These are phyloP conservation scores for Lipomyces yamadae DNA, from an alignment of 805 yeast species.

Conservation along the genomic window DNA sequence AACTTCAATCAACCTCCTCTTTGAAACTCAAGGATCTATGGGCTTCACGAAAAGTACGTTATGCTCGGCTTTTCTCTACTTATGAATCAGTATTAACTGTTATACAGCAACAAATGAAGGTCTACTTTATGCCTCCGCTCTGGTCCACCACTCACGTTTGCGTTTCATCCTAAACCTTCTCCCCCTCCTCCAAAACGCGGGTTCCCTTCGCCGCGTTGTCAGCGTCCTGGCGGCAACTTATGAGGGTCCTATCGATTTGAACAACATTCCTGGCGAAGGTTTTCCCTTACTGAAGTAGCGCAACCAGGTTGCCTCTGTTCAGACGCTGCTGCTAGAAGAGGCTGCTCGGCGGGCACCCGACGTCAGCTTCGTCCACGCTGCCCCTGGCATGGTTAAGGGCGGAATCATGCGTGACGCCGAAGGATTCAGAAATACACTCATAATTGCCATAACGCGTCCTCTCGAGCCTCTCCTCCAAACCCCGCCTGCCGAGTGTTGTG, in stretches of 20 bases:
- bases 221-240: background rate
- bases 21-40: background rate
- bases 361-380: slow-evolving; percentile 10
- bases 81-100: background rate
- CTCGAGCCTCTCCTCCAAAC: slow-evolving; percentile 6
- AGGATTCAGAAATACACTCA: background rate
- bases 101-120: slow-evolving; percentile 4
- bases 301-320: background rate
- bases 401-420: slow-evolving; percentile 1
- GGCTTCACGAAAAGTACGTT: background rate
- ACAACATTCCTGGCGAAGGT: background rate
- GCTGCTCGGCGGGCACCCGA: background rate
- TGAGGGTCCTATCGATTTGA: slow-evolving; percentile 7
- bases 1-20: slow-evolving; percentile 6
- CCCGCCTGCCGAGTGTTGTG: slow-evolving; percentile 3
- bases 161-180: slow-evolving; percentile 8
- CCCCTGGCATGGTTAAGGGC: slow-evolving; percentile 9
- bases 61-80: background rate
- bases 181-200: slow-evolving; percentile 6
- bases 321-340: slow-evolving; percentile 5
- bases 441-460: background rate
- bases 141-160: background rate
- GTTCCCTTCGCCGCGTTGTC: slow-evolving; percentile 6
- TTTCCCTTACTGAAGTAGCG: background rate
- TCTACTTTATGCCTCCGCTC: slow-evolving; percentile 2